phyloP scores from a whole-genome alignment of 1,139 yeast species.

The Lodderomyces pseudojiufengensis region DNA sequence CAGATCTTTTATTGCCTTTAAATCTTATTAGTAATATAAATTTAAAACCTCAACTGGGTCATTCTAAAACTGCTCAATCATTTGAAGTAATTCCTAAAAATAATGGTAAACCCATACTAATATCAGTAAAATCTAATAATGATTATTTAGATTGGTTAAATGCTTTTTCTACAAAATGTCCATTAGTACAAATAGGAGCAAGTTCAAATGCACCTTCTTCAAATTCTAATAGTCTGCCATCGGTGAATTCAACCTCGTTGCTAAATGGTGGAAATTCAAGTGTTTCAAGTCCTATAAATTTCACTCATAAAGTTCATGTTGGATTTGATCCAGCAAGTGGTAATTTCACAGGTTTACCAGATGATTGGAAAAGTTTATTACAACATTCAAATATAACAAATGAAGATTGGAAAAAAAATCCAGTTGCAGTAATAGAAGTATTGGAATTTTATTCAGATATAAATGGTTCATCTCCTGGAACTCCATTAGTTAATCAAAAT shows the following conservation, averaged over 20 bases:
- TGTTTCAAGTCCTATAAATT: slow-evolving; percentile 76
- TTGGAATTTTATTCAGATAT: slow-evolving; percentile 73
- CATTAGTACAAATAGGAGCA: slow-evolving; percentile 46
- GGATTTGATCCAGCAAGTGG: slow-evolving; percentile 72
- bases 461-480: slow-evolving; percentile 30
- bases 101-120: slow-evolving; percentile 60
- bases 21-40: slow-evolving; percentile 38
- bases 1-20: slow-evolving; percentile 42
- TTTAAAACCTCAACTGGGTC: slow-evolving; percentile 39
- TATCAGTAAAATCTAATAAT: slow-evolving; percentile 72
- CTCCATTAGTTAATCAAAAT: slow-evolving; percentile 18
- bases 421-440: slow-evolving; percentile 86
- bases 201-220: not conserved
- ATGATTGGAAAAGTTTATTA: slow-evolving; percentile 70
- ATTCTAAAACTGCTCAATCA: slow-evolving; percentile 62
- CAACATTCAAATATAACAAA: slow-evolving; percentile 77
- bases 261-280: slow-evolving; percentile 23
- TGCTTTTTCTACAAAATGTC: slow-evolving; percentile 82
- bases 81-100: slow-evolving; percentile 72
- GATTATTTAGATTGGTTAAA: slow-evolving; percentile 92
- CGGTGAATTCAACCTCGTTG: not conserved
- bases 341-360: slow-evolving; percentile 73
- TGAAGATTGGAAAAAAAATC: slow-evolving; percentile 81
- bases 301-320: slow-evolving; percentile 63
- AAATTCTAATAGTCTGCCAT: not conserved